Percentiles rank a stretch among this genome's conserved stretches.
Conservation (phyloP, 2,329 filamentous ascomycete species). For the Parastagonospora nodorum region DNA sequence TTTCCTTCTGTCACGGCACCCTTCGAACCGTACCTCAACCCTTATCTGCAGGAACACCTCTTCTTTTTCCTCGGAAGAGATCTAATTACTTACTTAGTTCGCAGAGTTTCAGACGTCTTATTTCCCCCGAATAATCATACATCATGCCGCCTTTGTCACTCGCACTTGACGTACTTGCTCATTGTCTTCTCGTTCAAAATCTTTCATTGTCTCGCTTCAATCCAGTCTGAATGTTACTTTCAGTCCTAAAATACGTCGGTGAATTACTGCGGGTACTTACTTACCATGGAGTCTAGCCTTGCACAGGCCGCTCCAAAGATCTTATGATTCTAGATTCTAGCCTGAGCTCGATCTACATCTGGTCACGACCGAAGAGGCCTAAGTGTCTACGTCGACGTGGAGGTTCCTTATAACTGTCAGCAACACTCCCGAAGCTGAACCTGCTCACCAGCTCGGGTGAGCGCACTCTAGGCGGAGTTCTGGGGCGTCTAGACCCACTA, state of each 20-base stretch:
- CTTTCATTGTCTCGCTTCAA: background rate
- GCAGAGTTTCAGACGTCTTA: no score
- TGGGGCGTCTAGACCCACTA: background rate
- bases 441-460: background rate
- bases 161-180: background rate
- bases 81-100: no score
- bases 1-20: no score
- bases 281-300: background rate
- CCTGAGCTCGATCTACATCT: background rate
- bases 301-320: background rate
- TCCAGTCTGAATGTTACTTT: background rate
- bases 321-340: no score
- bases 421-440: background rate
- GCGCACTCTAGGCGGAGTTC: no score
- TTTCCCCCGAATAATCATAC: no score
- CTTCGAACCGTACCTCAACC: no score
- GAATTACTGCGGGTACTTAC: background rate
- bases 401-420: background rate
- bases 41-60: no score
- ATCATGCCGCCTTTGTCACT: no score
- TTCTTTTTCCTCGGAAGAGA: no score
- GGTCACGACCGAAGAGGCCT: background rate
- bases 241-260: background rate
- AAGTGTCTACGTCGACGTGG: background rate
- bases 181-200: background rate